A percentile compares a stretch with the other conserved stretches of the same genome.
These are phyloP conservation scores for Leishmania tropica DNA, from an alignment of 208 protist species.

Conservation along the genomic window DNA sequence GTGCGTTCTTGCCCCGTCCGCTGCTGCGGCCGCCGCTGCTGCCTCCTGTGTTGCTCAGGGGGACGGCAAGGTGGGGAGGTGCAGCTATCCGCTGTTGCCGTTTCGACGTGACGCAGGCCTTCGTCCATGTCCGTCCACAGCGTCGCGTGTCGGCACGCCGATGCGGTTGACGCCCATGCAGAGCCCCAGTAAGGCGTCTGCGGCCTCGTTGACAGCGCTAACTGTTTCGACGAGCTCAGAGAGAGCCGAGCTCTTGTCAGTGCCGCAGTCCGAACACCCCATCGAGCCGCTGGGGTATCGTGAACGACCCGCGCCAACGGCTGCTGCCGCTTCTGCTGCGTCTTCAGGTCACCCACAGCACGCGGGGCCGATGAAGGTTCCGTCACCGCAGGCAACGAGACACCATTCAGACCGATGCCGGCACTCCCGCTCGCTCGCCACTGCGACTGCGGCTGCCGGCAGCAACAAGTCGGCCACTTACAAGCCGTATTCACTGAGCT, in stretches of 20 bases:
- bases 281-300: not conserved
- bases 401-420: not conserved
- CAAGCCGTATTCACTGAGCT: slow-evolving; percentile 65
- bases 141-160: not conserved
- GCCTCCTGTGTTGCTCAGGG: not conserved
- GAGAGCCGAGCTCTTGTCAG: not conserved
- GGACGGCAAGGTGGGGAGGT: no score
- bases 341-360: not conserved
- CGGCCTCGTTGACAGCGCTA: not conserved
- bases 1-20: slow-evolving; percentile 4
- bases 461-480: slow-evolving; percentile 29
- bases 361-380: not conserved
- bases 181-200: not conserved
- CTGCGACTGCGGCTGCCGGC: not conserved
- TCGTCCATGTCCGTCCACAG: not conserved
- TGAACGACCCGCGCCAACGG: not conserved
- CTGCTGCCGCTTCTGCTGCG: not conserved
- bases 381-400: not conserved
- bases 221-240: not conserved
- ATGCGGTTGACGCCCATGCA: not conserved
- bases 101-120: not conserved
- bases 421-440: not conserved
- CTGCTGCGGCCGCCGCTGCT: not conserved
- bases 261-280: not conserved
- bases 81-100: not conserved